phyloP scores from a whole-genome alignment of 176 grass and related monocot genomes.

The Triticum timopheevii region DNA sequence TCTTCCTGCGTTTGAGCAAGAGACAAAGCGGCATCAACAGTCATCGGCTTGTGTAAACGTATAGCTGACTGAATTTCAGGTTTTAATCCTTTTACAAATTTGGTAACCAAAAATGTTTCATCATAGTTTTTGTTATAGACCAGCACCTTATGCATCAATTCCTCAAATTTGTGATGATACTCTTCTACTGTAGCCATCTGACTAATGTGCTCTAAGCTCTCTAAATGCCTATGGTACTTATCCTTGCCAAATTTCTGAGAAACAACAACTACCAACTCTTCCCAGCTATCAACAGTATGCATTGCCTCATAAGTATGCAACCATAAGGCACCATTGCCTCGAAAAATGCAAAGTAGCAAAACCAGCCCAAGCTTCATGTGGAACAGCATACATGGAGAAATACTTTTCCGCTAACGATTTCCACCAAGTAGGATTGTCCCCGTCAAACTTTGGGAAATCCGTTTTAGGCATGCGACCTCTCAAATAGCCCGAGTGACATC shows the following conservation, averaged over 20 bases:
- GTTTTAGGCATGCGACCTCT: background rate
- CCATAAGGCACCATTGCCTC: background rate
- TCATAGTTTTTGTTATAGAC: background rate
- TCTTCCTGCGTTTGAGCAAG: background rate
- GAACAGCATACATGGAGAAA: background rate
- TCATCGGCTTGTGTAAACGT: background rate
- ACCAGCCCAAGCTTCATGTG: background rate
- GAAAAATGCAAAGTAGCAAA: background rate
- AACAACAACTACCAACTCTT: background rate
- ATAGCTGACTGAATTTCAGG: background rate
- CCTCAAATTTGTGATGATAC: background rate
- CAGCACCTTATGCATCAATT: background rate
- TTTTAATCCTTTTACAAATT: background rate
- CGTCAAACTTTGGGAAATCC: background rate
- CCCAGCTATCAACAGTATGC: background rate
- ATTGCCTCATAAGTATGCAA: background rate
- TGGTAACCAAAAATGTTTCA: background rate
- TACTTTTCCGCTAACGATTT: background rate
- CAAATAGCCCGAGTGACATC: too few species aligned
- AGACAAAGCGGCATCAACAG: background rate
- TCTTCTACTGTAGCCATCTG: background rate
- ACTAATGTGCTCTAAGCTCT: background rate
- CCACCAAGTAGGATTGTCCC: background rate
- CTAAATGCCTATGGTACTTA: background rate
- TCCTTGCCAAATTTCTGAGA: background rate